Conservation (phyloP, 2,329 filamentous ascomycete genomes). For the Trichoderma hamatum region DNA sequence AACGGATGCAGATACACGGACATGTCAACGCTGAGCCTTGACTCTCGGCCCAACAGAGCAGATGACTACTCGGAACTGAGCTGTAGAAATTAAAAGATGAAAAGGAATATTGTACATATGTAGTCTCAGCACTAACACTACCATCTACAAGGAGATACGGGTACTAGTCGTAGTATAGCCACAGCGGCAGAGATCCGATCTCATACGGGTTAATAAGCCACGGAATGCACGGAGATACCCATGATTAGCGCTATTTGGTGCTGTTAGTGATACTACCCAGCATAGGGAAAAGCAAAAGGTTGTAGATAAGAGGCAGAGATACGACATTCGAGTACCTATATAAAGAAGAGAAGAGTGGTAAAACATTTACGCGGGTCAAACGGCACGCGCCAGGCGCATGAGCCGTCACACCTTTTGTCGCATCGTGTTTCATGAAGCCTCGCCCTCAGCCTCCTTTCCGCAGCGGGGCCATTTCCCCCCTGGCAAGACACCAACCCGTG, state of each 20-base stretch:
- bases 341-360: not conserved
- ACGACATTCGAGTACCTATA: not conserved
- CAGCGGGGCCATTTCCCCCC: not conserved
- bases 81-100: not conserved
- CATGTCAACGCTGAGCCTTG: not conserved
- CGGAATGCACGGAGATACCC: conserved; percentile 2
- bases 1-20: not conserved
- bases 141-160: not conserved
- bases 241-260: conserved; percentile 9
- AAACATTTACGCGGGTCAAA: not conserved
- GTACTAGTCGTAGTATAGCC: not conserved
- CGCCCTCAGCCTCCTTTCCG: conserved; percentile 14
- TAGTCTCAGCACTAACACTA: not conserved
- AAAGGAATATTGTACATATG: not conserved
- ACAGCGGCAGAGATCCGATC: not conserved
- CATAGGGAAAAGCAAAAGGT: not conserved
- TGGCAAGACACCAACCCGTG: not conserved
- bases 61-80: not conserved
- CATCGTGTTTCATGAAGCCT: conserved; percentile 25
- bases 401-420: conserved; percentile 25
- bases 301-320: not conserved
- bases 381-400: conserved; percentile 20
- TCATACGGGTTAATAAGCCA: not conserved
- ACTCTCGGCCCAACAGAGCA: not conserved
- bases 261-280: not conserved